Percentiles rank a stretch among this genome's conserved stretches.
These are phyloP conservation scores for Prototheca wickerhamii DNA, from an alignment of 163 green algal genomes.

Conservation along the genomic window DNA sequence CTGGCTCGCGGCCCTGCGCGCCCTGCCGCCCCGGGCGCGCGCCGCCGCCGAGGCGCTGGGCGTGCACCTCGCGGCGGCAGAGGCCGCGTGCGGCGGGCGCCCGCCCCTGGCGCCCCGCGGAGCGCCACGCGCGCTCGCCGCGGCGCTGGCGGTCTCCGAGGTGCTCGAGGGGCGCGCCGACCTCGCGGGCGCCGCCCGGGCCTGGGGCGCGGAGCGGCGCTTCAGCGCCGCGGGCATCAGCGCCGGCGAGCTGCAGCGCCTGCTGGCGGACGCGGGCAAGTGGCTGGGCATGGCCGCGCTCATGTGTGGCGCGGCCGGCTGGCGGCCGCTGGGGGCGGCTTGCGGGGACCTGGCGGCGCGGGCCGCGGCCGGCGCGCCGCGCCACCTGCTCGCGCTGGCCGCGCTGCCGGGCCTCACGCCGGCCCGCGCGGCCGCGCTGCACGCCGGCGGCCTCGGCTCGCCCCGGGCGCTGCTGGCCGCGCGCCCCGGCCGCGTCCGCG, in stretches of 20 bases:
- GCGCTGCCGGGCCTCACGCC: conserved; percentile 42
- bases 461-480: conserved; percentile 22
- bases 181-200: conserved; percentile 23
- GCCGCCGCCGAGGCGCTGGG: background rate
- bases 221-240: conserved; percentile 38
- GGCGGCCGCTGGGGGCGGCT: conserved; percentile 51
- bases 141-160: conserved; percentile 30
- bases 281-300: conserved; percentile 54
- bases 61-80: background rate
- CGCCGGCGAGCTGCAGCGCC: conserved; percentile 52
- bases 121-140: conserved; percentile 46
- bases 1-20: background rate
- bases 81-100: no score
- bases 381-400: conserved; percentile 62
- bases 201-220: conserved; percentile 33
- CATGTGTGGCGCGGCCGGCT: conserved; percentile 40
- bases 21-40: background rate
- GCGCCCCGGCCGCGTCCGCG: no score
- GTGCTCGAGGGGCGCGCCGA: conserved; percentile 27
- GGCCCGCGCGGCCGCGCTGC: conserved; percentile 37
- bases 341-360: conserved; percentile 35
- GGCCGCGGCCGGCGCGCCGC: conserved; percentile 40
- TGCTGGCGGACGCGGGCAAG: conserved; percentile 49
- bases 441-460: conserved; percentile 31
- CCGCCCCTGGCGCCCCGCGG: background rate